phyloP scores from a whole-genome alignment of 768 basidiomycete species.

The Ramaria sp. region DNA sequence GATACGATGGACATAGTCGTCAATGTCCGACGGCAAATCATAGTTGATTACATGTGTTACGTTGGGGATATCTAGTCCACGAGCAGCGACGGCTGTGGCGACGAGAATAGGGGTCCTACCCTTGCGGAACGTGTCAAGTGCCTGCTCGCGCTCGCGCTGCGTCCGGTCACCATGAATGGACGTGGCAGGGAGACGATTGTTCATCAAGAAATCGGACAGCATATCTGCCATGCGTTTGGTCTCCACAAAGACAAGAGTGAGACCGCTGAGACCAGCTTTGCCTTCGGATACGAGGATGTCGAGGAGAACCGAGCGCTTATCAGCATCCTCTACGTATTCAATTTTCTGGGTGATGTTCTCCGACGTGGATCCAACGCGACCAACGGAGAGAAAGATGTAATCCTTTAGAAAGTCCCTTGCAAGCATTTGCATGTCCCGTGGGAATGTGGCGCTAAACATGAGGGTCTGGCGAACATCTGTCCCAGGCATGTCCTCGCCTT shows the following conservation, averaged over 20 bases:
- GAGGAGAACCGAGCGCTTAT: slow-evolving; percentile 94
- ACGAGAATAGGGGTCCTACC: slow-evolving; percentile 95
- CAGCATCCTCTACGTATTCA: slow-evolving; percentile 94
- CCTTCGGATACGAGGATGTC: slow-evolving; percentile 82
- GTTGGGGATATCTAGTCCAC: slow-evolving; percentile 98
- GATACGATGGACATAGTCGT: slow-evolving; percentile 98
- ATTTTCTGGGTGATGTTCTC: slow-evolving; percentile 99
- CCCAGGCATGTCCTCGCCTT: slow-evolving; percentile 98
- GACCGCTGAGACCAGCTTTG: slow-evolving; percentile 35
- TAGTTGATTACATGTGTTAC: slow-evolving; percentile 99
- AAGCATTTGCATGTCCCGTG: slow-evolving; percentile 95
- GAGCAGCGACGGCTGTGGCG: slow-evolving; percentile 96
- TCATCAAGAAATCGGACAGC: slow-evolving; percentile 90
- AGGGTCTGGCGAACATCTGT: slow-evolving; percentile 87
- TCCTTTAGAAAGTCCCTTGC: slow-evolving; percentile 96
- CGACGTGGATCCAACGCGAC: slow-evolving; percentile 95
- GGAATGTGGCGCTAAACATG: slow-evolving; percentile 99
- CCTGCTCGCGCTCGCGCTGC: slow-evolving; percentile 94
- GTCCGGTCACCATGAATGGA: slow-evolving; percentile 98
- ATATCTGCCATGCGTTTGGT: slow-evolving; percentile 99
- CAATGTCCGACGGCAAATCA: slow-evolving; percentile 94
- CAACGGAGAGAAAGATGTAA: slow-evolving; percentile 97
- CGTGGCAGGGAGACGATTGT: slow-evolving; percentile 76
- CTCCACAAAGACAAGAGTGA: slow-evolving; percentile 96
- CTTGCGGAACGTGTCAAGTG: slow-evolving; percentile 88